phyloP scores from a whole-genome alignment of 495 filamentous ascomycete genomes.

The Chaetomium cochliodes region DNA sequence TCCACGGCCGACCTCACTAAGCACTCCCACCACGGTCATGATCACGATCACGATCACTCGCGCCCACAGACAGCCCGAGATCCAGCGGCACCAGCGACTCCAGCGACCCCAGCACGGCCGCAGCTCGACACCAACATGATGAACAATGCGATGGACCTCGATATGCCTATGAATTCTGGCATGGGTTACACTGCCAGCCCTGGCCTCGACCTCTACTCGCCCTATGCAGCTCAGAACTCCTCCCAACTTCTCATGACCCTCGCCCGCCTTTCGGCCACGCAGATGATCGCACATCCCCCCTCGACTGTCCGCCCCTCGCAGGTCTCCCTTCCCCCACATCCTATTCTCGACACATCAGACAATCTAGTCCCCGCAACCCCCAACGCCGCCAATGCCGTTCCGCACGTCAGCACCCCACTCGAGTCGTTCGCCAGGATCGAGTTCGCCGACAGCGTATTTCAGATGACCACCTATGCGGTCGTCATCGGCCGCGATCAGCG shows the following conservation, averaged over 20 bases:
- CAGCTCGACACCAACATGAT: neutral
- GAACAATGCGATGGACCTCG: conserved; percentile 14
- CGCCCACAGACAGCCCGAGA: neutral
- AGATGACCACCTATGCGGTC: conserved; percentile 54
- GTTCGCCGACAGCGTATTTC: conserved; percentile 52
- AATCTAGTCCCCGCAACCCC: conserved; percentile 12
- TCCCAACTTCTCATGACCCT: conserved; percentile 32
- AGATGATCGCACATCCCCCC: conserved; percentile 22
- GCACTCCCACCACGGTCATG: neutral
- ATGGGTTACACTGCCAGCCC: conserved; percentile 16
- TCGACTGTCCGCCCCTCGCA: conserved; percentile 36
- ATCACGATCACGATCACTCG: neutral
- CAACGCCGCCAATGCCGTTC: conserved; percentile 20
- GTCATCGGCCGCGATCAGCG: conserved; percentile 51
- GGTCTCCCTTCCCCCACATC: conserved; percentile 28
- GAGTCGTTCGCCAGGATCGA: conserved; percentile 53
- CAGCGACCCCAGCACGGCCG: neutral
- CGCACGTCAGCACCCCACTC: conserved; percentile 38
- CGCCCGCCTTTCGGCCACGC: conserved; percentile 28
- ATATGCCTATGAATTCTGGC: neutral
- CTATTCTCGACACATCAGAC: conserved; percentile 21
- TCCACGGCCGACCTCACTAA: no score
- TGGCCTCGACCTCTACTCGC: conserved; percentile 23
- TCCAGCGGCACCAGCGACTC: conserved; percentile 4
- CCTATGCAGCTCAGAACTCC: conserved; percentile 7